Evolutionary conservation across 2,329 filamentous ascomycete genomes (phyloP), one percentile per base, ranked within the genome.

Genomic region (Colletotrichum liaoningense): DNA sequence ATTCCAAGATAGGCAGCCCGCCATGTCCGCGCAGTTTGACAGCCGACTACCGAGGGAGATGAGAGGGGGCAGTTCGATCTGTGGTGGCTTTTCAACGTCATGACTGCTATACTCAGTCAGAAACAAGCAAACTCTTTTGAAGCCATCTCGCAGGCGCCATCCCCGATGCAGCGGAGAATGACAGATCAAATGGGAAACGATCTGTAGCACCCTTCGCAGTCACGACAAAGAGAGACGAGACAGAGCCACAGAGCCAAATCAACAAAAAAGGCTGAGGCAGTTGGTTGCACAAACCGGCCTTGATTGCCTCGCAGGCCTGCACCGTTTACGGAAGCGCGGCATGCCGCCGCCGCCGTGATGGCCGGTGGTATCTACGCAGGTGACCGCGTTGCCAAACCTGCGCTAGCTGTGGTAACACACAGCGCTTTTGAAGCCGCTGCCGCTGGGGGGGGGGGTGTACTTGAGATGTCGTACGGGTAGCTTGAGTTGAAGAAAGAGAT

Each of bases 151-250:
- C 16, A 24, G 12, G 16, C 56, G 62, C 60, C 60, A 56, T 57
- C 55, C 67, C 56, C 55, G 46, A 66, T 70, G 62, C 67, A 66
- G 67, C 60, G 6, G 42, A 3, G 1, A n/a, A 35, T 65, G 66
- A 66, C 60, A 73, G 60, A 66, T 57, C 46, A 62, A 42, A 33
- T 11, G 46, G 46, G 5, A 54, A 62, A n/a, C 11, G 19, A 12
- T 42, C 30, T 14, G 28, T n/a, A 11, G 38, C 38, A 62, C 30
- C 56, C 42, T 49, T 9, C 3, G 9, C 56, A 60, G 59, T 62
- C 59, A 56, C 52, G 22, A 24, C 54, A 55, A 63, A 46, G n/a
- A 12, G 12, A 38, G 24, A 68, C 14, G 16, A 52, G 4, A 19
- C 3, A n/a, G 42, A 49, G 42, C 42, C 42, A 49, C 19, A 8